Evolutionary conservation across 345 rosid species (phyloP).

Genomic region (Eutrema yunnanense): DNA sequence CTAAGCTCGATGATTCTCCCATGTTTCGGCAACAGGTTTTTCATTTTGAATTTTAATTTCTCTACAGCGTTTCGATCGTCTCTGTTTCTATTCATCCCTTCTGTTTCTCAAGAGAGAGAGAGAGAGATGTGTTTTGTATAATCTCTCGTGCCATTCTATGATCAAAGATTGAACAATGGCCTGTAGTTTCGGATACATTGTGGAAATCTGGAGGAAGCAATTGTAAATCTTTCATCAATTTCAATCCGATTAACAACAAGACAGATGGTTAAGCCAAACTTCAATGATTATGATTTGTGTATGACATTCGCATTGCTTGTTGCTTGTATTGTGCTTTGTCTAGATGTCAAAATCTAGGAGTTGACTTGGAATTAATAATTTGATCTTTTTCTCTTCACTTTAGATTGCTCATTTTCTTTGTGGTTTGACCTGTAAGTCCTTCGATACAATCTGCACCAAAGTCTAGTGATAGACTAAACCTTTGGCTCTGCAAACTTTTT

Average conservation of each 20-base stretch:
- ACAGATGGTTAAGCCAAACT: not conserved
- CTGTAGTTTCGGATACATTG: not conserved
- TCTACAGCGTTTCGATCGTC: not conserved
- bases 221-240: not conserved
- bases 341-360: not conserved
- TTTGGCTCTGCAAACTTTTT: not conserved
- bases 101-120: not conserved
- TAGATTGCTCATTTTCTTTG: not conserved
- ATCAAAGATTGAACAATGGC: not conserved
- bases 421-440: not conserved
- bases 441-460: not conserved
- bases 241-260: not conserved
- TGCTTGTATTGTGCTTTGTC: not conserved
- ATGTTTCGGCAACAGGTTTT: slow-evolving; percentile 82
- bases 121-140: not conserved
- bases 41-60: not conserved
- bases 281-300: not conserved
- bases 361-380: not conserved
- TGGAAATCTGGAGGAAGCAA: not conserved
- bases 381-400: not conserved
- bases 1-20: slow-evolving; percentile 81
- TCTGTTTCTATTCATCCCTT: not conserved
- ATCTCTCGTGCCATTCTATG: not conserved
- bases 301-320: not conserved
- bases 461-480: not conserved